phyloP scores from a whole-genome alignment of 1,139 yeast species.

The Kurtzmaniella natalensis region DNA sequence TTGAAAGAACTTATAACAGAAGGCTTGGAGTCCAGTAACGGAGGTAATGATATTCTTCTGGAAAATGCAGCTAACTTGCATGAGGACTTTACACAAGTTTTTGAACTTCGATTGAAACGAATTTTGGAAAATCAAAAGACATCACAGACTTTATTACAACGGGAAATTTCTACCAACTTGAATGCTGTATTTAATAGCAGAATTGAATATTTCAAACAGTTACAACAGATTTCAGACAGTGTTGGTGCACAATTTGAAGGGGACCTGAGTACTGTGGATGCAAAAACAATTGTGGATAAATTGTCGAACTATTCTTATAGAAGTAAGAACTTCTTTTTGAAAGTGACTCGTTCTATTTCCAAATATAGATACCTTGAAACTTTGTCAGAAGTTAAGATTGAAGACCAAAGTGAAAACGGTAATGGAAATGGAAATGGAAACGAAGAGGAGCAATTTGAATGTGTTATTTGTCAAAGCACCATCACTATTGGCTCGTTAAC shows the following conservation, averaged over 20 bases:
- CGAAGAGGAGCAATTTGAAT: constrained; percentile 43
- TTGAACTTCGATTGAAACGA: constrained; percentile 20
- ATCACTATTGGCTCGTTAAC: constrained; percentile 76
- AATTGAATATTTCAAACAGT: constrained; percentile 74
- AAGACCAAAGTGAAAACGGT: constrained; percentile 8
- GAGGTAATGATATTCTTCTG: constrained; percentile 12
- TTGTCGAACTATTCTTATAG: constrained; percentile 4
- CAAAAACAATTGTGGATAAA: constrained; percentile 1
- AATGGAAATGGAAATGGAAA: constrained; percentile 11
- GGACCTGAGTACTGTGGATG: constrained; percentile 10
- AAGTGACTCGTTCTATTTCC: constrained; percentile 40
- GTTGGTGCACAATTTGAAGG: constrained; percentile 38
- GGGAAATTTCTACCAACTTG: constrained; percentile 47
- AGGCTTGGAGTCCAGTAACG: constrained; percentile 16
- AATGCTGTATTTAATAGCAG: constrained; percentile 72
- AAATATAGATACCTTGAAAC: constrained; percentile 61
- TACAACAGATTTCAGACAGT: constrained; percentile 82
- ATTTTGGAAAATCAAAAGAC: constrained; percentile 41
- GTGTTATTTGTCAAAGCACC: constrained; percentile 71
- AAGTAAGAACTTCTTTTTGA: constrained; percentile 9
- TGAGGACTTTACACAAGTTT: constrained; percentile 19
- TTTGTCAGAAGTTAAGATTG: constrained; percentile 19
- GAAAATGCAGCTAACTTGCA: constrained; percentile 12
- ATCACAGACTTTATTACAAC: constrained; percentile 35
- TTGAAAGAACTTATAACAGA: constrained; percentile 27